phyloP scores from a whole-genome alignment of 1,284 basidiomycete genomes.

The Austropuccinia psidii region DNA sequence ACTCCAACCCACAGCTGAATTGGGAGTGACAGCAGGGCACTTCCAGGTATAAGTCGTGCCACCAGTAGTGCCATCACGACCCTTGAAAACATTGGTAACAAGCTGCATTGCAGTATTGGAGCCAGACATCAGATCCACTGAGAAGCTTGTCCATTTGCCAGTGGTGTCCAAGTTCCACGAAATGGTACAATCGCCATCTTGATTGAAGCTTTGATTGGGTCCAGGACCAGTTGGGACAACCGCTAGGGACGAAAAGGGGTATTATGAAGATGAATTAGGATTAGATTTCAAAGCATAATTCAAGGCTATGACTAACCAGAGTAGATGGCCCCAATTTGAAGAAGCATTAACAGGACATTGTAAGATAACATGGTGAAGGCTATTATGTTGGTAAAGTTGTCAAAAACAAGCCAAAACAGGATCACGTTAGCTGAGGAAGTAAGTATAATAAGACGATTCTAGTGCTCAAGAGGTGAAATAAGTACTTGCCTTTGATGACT shows the following conservation, averaged over 20 bases:
- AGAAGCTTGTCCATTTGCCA: slow-evolving; percentile 57
- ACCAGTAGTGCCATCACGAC: slow-evolving; percentile 56
- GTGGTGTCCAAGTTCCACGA: slow-evolving; percentile 29
- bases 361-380: too few species aligned
- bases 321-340: too few species aligned
- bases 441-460: too few species aligned
- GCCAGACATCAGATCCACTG: slow-evolving; percentile 71
- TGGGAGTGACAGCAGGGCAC: slow-evolving; percentile 68
- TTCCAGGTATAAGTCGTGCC: slow-evolving; percentile 54
- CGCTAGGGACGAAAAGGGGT: background rate
- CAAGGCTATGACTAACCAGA: too few species aligned
- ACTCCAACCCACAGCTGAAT: slow-evolving; percentile 60
- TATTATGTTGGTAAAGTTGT: too few species aligned
- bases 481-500: too few species aligned
- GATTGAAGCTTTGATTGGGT: slow-evolving; percentile 15
- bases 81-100: slow-evolving; percentile 59
- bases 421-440: too few species aligned
- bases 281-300: background rate
- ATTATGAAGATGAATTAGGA: too few species aligned
- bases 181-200: background rate
- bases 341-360: too few species aligned
- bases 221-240: slow-evolving; percentile 23
- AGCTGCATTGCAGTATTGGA: slow-evolving; percentile 63
- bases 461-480: too few species aligned
- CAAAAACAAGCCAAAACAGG: too few species aligned